These are phyloP conservation scores for Colletotrichum somersetense DNA, from an alignment of 2,329 filamentous ascomycete species.

Conservation along the genomic window DNA sequence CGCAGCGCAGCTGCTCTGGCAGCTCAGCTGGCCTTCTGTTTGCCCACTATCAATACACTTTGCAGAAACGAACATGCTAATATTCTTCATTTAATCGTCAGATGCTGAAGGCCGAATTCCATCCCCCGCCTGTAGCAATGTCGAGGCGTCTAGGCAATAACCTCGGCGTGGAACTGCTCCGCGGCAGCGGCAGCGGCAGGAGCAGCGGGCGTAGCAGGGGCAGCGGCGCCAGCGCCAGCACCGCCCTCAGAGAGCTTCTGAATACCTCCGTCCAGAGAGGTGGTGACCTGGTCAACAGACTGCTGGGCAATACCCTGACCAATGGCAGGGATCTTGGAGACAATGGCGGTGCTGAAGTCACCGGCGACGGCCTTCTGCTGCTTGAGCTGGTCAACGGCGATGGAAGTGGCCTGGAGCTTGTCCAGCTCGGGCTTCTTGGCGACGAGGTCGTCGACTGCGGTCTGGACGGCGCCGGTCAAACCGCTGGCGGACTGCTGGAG, in stretches of 20 bases:
- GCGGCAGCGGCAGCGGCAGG: constrained; percentile 7
- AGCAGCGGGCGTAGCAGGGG: constrained; percentile 15
- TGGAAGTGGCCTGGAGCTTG: constrained; percentile 46
- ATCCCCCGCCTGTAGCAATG: background rate
- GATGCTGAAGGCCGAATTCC: background rate
- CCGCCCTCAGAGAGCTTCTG: constrained; percentile 34
- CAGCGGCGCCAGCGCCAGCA: constrained; percentile 25
- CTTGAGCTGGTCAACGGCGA: constrained; percentile 45
- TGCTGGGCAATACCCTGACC: constrained; percentile 48
- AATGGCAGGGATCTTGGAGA: constrained; percentile 47
- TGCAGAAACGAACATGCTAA: constrained; percentile 21
- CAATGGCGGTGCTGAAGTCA: constrained; percentile 46
- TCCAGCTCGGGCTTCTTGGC: constrained; percentile 47
- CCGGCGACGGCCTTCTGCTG: constrained; percentile 43
- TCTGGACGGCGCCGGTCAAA: constrained; percentile 44
- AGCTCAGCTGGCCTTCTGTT: constrained; percentile 34
- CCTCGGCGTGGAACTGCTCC: constrained; percentile 35
- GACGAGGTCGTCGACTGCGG: constrained; percentile 43
- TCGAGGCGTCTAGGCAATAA: constrained; percentile 8
- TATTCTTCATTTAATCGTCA: constrained; percentile 14
- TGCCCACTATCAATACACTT: constrained; percentile 19
- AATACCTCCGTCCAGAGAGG: constrained; percentile 44
- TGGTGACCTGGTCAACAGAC: constrained; percentile 45
- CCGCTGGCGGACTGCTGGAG: constrained; percentile 43
- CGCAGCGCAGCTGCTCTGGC: constrained; percentile 38